Conservation (phyloP, 495 filamentous ascomycete genomes). For the Xylaria cubensis region DNA sequence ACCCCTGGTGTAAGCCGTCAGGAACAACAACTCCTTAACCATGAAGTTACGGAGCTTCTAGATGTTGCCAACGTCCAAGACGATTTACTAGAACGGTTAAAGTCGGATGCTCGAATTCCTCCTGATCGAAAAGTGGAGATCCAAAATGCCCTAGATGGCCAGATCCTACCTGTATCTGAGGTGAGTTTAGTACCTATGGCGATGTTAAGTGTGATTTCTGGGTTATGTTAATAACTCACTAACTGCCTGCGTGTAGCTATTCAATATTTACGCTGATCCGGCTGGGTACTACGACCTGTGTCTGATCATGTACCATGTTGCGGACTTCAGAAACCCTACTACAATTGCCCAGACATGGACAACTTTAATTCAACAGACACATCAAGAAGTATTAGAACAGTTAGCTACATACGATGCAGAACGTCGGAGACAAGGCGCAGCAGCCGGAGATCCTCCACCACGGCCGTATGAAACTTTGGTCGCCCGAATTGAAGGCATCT, state of each 20-base stretch:
- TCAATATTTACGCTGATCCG: conserved; percentile 86
- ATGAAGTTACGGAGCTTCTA: conserved; percentile 83
- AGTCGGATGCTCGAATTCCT: conserved; percentile 70
- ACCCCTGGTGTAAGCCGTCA: conserved; percentile 75
- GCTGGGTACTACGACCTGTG: conserved; percentile 91
- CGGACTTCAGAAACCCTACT: conserved; percentile 83
- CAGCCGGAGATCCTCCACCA: conserved; percentile 41
- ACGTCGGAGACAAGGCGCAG: conserved; percentile 43
- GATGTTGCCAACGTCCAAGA: conserved; percentile 96
- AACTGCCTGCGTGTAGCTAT: conserved; percentile 70
- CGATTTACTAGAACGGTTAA: conserved; percentile 82
- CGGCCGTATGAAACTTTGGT: conserved; percentile 82
- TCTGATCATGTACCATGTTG: conserved; percentile 85
- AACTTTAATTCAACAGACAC: conserved; percentile 73
- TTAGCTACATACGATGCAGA: conserved; percentile 47
- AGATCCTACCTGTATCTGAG: conserved; percentile 72
- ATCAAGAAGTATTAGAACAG: conserved; percentile 65
- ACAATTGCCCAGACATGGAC: conserved; percentile 86
- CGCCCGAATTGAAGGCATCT: conserved; percentile 75
- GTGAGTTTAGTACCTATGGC: conserved; percentile 56
- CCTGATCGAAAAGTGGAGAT: conserved; percentile 66
- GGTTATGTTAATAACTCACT: conserved; percentile 29
- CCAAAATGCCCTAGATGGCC: conserved; percentile 70
- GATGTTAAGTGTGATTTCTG: neutral
- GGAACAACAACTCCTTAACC: conserved; percentile 75